A percentile compares a stretch with the other conserved stretches of the same genome.
These are phyloP conservation scores for Sugiyamaella xylanicola DNA, from an alignment of 1,139 yeast genomes.

Conservation along the genomic window DNA sequence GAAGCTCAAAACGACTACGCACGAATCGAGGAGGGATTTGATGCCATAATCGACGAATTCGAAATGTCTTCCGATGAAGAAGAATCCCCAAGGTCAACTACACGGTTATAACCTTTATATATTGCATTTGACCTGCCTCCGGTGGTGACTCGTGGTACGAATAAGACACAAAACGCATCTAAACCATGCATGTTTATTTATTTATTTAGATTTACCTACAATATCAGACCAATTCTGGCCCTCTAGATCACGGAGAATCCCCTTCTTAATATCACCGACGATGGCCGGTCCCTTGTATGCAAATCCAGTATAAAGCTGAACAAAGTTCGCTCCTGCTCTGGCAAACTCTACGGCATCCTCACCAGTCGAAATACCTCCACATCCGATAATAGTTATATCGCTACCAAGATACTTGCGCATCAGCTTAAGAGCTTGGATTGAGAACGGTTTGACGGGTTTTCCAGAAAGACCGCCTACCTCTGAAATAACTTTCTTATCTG, in stretches of 20 bases:
- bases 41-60: slow-evolving; percentile 27
- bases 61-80: slow-evolving; percentile 30
- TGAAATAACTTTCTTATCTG: slow-evolving; percentile 49
- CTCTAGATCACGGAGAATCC: slow-evolving; percentile 63
- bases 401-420: slow-evolving; percentile 78
- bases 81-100: no score
- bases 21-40: slow-evolving; percentile 26
- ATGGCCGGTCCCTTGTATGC: slow-evolving; percentile 94
- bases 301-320: slow-evolving; percentile 84
- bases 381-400: slow-evolving; percentile 77
- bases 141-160: no score
- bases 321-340: slow-evolving; percentile 87
- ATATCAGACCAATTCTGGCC: slow-evolving; percentile 79
- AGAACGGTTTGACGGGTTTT: slow-evolving; percentile 79
- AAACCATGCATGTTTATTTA: background rate
- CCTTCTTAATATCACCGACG: slow-evolving; percentile 75
- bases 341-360: slow-evolving; percentile 90
- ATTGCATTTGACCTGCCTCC: no score
- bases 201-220: slow-evolving; percentile 22
- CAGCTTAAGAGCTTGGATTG: slow-evolving; percentile 67
- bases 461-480: slow-evolving; percentile 93
- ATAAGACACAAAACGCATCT: background rate
- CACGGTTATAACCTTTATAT: no score
- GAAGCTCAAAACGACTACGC: slow-evolving; percentile 23
- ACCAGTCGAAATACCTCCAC: slow-evolving; percentile 90